These are phyloP conservation scores for Osmanthus fragrans DNA, from an alignment of 257 asterid species.

Conservation along the genomic window DNA sequence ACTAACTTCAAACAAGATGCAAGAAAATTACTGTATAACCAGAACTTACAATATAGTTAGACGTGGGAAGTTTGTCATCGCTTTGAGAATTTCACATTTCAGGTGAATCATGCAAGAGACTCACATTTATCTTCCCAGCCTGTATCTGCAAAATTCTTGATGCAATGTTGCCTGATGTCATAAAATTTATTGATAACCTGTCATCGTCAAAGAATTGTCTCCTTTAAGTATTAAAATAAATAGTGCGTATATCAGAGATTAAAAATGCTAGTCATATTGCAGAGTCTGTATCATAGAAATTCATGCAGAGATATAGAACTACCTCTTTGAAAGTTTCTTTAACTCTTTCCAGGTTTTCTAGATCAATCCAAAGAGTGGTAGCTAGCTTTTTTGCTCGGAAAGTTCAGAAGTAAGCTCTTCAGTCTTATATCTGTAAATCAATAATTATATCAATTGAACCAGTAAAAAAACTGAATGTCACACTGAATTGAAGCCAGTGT, in stretches of 20 bases:
- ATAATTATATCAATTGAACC: constrained; percentile 1
- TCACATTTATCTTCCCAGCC: constrained; percentile 62
- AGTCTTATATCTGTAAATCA: constrained; percentile 44
- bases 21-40: no score
- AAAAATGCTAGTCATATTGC: background rate
- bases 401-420: constrained; percentile 67
- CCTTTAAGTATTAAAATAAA: constrained; percentile 2
- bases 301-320: constrained; percentile 23
- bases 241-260: background rate
- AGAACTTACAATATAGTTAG: no score
- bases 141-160: constrained; percentile 43
- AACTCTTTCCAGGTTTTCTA: constrained; percentile 52
- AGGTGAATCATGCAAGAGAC: constrained; percentile 59
- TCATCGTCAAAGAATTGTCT: constrained; percentile 22
- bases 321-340: constrained; percentile 69
- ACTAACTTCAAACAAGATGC: no score
- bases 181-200: constrained; percentile 86
- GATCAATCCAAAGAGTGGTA: constrained; percentile 45
- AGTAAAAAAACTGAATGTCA: background rate
- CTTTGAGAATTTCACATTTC: no score
- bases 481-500: constrained; percentile 19
- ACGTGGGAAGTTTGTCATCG: no score
- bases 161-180: constrained; percentile 57
- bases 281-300: background rate
- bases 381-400: constrained; percentile 57